Conservation (phyloP, 108 stramenopile genomes). For the Asterionellopsis glacialis region DNA sequence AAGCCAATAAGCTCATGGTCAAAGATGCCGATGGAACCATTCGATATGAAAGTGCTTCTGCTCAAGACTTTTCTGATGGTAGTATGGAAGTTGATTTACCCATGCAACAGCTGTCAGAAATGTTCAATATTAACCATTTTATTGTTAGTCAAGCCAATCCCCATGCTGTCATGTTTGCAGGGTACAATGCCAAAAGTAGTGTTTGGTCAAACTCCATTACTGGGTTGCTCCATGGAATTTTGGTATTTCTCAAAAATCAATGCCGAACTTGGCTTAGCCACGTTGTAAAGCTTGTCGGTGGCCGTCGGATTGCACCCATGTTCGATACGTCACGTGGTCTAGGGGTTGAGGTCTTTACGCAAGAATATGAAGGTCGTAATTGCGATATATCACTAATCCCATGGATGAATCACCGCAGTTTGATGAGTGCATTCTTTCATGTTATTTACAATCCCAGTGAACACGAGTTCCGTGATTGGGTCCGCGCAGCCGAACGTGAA, state of each 20-base stretch:
- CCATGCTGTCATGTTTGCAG: slow-evolving; percentile 89
- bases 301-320: slow-evolving; percentile 68
- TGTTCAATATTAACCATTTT: slow-evolving; percentile 99
- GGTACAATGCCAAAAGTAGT: slow-evolving; percentile 54
- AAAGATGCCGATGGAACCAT: slow-evolving; percentile 94
- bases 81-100: slow-evolving; percentile 96
- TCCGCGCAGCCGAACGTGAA: slow-evolving; percentile 76
- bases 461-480: slow-evolving; percentile 79
- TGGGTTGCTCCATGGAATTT: slow-evolving; percentile 70
- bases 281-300: slow-evolving; percentile 80
- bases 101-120: slow-evolving; percentile 96
- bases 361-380: slow-evolving; percentile 95
- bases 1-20: slow-evolving; percentile 90
- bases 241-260: slow-evolving; percentile 86
- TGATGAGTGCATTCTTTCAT: slow-evolving; percentile 76
- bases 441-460: slow-evolving; percentile 86
- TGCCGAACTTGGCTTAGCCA: slow-evolving; percentile 75
- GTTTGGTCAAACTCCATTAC: slow-evolving; percentile 80
- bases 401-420: slow-evolving; percentile 76
- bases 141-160: slow-evolving; percentile 96
- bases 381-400: slow-evolving; percentile 95
- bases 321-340: slow-evolving; percentile 75
- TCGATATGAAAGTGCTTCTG: slow-evolving; percentile 67
- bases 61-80: slow-evolving; percentile 58
- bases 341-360: slow-evolving; percentile 72